Conservation (phyloP, 805 yeast species). For the Jamesozyma spencerorum region DNA sequence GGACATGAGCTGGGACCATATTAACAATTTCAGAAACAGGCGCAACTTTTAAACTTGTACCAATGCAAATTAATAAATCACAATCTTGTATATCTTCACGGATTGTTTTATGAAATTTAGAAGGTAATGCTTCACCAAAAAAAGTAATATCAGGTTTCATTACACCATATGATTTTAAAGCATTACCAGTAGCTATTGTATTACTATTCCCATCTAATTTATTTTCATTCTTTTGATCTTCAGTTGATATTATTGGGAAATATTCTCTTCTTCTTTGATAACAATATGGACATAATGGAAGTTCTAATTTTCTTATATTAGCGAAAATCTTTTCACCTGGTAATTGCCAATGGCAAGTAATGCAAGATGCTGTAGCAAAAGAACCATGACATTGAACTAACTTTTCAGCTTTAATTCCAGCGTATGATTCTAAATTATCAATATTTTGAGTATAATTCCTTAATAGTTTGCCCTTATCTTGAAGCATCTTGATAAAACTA, state of each 20-base stretch:
- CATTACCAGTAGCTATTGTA: slow-evolving; percentile 5
- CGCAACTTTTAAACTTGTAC: slow-evolving; percentile 85
- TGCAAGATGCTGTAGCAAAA: slow-evolving; percentile 79
- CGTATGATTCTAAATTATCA: slow-evolving; percentile 76
- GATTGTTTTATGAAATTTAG: slow-evolving; percentile 50
- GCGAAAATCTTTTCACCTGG: slow-evolving; percentile 58
- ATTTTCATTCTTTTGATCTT: slow-evolving; percentile 3
- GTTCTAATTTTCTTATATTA: slow-evolving; percentile 45
- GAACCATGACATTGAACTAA: slow-evolving; percentile 89
- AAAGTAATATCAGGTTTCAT: slow-evolving; percentile 90
- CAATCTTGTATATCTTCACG: slow-evolving; percentile 55
- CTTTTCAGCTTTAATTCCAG: slow-evolving; percentile 58
- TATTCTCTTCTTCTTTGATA: slow-evolving; percentile 33
- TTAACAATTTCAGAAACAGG: slow-evolving; percentile 88
- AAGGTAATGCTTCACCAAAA: slow-evolving; percentile 79
- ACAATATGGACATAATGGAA: slow-evolving; percentile 71
- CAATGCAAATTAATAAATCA: slow-evolving; percentile 75
- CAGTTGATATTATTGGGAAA: slow-evolving; percentile 16
- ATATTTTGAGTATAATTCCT: slow-evolving; percentile 88
- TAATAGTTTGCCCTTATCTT: slow-evolving; percentile 66
- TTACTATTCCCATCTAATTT: background rate
- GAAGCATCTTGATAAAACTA: slow-evolving; percentile 62
- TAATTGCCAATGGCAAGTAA: slow-evolving; percentile 58
- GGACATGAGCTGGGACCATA: slow-evolving; percentile 58
- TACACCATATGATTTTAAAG: slow-evolving; percentile 57